phyloP scores from a whole-genome alignment of 164 flowering plant genomes.

The Magnolia sinica region DNA sequence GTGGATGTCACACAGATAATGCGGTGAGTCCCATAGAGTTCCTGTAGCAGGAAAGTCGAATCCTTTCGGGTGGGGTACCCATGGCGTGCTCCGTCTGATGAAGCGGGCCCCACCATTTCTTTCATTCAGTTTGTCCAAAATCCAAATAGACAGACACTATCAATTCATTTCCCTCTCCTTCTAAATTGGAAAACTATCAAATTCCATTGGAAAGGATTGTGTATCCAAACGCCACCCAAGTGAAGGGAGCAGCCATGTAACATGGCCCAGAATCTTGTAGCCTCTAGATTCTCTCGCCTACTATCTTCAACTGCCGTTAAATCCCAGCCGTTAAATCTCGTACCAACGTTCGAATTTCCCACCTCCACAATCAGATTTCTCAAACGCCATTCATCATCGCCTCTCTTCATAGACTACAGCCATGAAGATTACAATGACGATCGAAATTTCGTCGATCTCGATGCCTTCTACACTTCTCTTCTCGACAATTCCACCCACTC shows the following conservation, averaged over 20 bases:
- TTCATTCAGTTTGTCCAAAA: no score
- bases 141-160: no score
- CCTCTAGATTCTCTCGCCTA: slow-evolving; percentile 6
- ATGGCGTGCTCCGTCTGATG: no score
- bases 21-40: no score
- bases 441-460: slow-evolving; percentile 15
- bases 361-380: slow-evolving; percentile 2
- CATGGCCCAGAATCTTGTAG: slow-evolving; percentile 12
- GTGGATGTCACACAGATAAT: no score
- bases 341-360: slow-evolving; percentile 18
- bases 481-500: slow-evolving; percentile 19
- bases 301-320: slow-evolving; percentile 4
- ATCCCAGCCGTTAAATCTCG: slow-evolving; percentile 2
- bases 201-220: no score
- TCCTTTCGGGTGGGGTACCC: no score
- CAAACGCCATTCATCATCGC: slow-evolving; percentile 16
- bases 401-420: slow-evolving; percentile 14
- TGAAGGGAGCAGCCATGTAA: slow-evolving; percentile 1
- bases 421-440: slow-evolving; percentile 9
- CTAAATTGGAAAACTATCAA: no score
- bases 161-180: no score
- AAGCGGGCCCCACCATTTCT: no score
- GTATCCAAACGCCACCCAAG: no score
- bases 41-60: no score
- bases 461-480: slow-evolving; percentile 26